A percentile compares a stretch with the other conserved stretches of the same genome.
Evolutionary conservation across 495 filamentous ascomycete species (phyloP).

Genomic region (Darksidea phi): DNA sequence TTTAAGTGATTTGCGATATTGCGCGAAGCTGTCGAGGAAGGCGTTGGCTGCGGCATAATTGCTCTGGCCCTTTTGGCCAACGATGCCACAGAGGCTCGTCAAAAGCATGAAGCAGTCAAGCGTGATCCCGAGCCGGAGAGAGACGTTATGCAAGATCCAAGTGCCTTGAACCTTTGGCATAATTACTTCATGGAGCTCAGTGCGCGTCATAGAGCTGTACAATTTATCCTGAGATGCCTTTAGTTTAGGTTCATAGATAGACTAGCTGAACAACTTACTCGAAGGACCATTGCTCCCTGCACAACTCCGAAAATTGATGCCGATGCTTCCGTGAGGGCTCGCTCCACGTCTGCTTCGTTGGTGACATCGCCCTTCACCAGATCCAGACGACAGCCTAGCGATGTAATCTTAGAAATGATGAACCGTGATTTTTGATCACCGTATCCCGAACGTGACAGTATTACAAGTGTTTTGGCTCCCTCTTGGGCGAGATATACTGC

Average conservation of each 20-base stretch:
- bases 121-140: neutral
- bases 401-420: neutral
- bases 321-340: neutral
- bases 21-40: neutral
- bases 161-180: neutral
- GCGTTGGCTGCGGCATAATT: conserved; percentile 15
- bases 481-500: conserved; percentile 1
- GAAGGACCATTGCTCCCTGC: neutral
- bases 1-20: neutral
- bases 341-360: neutral
- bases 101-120: conserved; percentile 14
- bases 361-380: neutral
- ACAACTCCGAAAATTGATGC: neutral
- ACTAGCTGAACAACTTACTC: neutral
- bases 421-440: neutral
- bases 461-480: neutral
- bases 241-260: neutral
- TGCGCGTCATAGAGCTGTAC: neutral
- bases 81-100: conserved; percentile 5
- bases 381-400: neutral
- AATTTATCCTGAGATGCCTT: neutral
- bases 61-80: conserved; percentile 10
- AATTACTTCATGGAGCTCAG: neutral
- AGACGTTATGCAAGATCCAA: neutral
- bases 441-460: neutral